These are phyloP conservation scores for Candida maltosa DNA, from an alignment of 805 yeast species.

Conservation along the genomic window DNA sequence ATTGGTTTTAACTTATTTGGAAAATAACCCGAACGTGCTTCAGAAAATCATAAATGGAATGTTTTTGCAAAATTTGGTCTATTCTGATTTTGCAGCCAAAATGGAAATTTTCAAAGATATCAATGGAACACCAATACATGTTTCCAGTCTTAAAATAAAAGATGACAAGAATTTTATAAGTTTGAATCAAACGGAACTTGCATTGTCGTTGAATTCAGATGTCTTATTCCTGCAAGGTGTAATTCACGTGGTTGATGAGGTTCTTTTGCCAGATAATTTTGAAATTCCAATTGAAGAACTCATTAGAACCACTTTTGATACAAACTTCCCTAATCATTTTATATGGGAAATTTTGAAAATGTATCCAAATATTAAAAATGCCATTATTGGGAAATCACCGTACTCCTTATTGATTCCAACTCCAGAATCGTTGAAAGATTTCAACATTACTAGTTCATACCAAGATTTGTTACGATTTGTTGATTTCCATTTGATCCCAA, in stretches of 20 bases:
- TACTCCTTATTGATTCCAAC: conserved; percentile 74
- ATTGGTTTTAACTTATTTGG: conserved; percentile 57
- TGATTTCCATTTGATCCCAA: conserved; percentile 67
- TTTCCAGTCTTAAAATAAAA: conserved; percentile 10
- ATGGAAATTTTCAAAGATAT: conserved; percentile 15
- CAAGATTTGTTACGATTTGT: conserved; percentile 51
- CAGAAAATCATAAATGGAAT: conserved; percentile 52
- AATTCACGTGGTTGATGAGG: conserved; percentile 60
- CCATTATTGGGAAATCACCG: conserved; percentile 29
- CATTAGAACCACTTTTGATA: conserved; percentile 50
- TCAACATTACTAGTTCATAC: conserved; percentile 45
- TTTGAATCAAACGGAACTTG: conserved; percentile 29
- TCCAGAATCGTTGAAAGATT: conserved; percentile 48
- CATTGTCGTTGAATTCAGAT: conserved; percentile 51
- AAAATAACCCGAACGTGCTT: conserved; percentile 48
- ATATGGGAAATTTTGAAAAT: conserved; percentile 46
- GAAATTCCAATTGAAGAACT: conserved; percentile 54
- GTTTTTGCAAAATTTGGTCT: conserved; percentile 61
- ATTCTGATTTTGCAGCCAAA: conserved; percentile 51
- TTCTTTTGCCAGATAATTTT: conserved; percentile 56
- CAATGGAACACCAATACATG: conserved; percentile 24
- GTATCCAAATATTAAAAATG: conserved; percentile 38
- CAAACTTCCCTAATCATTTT: conserved; percentile 17
- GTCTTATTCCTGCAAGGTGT: conserved; percentile 82
- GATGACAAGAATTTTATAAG: conserved; percentile 20